phyloP scores from a whole-genome alignment of 2,329 filamentous ascomycete genomes.

The Fusarium sp. region DNA sequence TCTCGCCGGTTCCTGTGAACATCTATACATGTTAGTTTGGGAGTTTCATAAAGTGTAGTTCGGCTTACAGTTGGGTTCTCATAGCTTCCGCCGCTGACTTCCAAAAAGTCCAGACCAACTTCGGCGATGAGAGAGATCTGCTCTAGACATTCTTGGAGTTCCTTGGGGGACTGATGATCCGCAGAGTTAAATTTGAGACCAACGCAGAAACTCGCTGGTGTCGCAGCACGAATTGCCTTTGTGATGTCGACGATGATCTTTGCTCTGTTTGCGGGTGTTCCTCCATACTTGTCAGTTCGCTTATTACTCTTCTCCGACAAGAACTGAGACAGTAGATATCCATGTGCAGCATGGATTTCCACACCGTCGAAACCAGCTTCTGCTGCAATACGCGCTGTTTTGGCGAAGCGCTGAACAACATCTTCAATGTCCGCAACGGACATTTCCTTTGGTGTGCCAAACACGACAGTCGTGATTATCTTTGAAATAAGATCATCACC shows the following conservation, averaged over 20 bases:
- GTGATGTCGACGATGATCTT: conserved; percentile 66
- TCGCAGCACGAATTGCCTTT: conserved; percentile 56
- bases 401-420: conserved; percentile 65
- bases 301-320: conserved; percentile 63
- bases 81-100: conserved; percentile 74
- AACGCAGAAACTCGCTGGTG: conserved; percentile 60
- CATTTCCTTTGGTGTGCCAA: conserved; percentile 70
- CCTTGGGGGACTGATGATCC: conserved; percentile 62
- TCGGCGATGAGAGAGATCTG: conserved; percentile 66
- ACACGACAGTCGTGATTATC: conserved; percentile 54
- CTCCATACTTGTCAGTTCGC: conserved; percentile 69
- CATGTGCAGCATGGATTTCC: conserved; percentile 65
- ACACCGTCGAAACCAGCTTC: conserved; percentile 62
- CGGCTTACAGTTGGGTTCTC: conserved; percentile 62
- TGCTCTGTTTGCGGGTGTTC: conserved; percentile 61
- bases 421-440: conserved; percentile 64
- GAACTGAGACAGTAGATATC: conserved; percentile 70
- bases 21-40: conserved; percentile 48
- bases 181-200: conserved; percentile 70
- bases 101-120: conserved; percentile 73
- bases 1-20: conserved; percentile 45
- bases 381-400: conserved; percentile 62
- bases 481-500: conserved; percentile 55
- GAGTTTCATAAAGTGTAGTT: background rate
- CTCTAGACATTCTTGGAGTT: conserved; percentile 66